Evolutionary conservation across 768 basidiomycete species (phyloP).

Genomic region (Amanita molliuscula): DNA sequence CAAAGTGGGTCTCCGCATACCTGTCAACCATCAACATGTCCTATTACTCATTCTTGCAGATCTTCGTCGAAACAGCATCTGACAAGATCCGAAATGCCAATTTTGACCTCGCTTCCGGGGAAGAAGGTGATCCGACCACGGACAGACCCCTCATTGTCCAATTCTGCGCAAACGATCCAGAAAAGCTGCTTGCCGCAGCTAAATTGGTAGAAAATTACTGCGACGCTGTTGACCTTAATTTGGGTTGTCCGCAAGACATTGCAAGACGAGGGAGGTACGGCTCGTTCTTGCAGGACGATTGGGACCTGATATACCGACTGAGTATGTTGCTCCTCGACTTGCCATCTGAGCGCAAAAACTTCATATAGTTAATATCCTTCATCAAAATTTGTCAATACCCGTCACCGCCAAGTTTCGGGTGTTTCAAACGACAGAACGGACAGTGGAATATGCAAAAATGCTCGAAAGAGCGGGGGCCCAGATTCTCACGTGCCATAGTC

Average conservation of each 20-base stretch:
- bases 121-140: constrained; percentile 67
- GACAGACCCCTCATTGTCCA: constrained; percentile 88
- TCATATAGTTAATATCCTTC: constrained; percentile 70
- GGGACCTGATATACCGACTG: constrained; percentile 77
- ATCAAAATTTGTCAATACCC: constrained; percentile 76
- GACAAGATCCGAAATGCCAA: constrained; percentile 48
- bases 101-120: constrained; percentile 61
- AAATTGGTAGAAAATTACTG: constrained; percentile 66
- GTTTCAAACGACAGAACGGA: constrained; percentile 77
- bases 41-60: constrained; percentile 24
- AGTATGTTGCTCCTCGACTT: constrained; percentile 45
- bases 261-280: constrained; percentile 84
- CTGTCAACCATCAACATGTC: not conserved
- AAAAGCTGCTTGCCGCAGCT: constrained; percentile 69
- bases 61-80: constrained; percentile 46
- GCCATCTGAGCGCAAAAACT: no score
- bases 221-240: constrained; percentile 92
- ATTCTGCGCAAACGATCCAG: constrained; percentile 89
- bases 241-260: constrained; percentile 94
- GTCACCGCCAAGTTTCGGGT: constrained; percentile 96
- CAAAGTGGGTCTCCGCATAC: constrained; percentile 35
- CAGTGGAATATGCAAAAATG: constrained; percentile 93
- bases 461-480: constrained; percentile 92
- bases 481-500: constrained; percentile 89
- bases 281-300: constrained; percentile 88